Percentiles rank a stretch among this genome's conserved stretches.
phyloP scores from a whole-genome alignment of 352 stramenopile species.

The Phytophthora brassicae region DNA sequence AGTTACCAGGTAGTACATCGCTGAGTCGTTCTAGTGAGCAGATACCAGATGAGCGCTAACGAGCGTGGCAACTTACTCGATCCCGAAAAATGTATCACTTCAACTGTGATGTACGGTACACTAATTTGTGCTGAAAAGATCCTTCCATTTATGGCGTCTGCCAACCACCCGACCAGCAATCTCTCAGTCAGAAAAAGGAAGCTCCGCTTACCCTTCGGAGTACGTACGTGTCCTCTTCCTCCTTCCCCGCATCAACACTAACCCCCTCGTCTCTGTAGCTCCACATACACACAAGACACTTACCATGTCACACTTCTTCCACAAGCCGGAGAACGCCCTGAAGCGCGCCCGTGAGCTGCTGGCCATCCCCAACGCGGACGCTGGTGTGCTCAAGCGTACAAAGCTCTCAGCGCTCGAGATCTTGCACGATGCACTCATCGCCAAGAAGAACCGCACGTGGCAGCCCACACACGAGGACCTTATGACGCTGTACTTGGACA shows the following conservation, averaged over 20 bases:
- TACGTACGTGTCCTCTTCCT: constrained; percentile 1
- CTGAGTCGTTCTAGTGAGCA: too few relatives aligned
- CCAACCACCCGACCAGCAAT: constrained; percentile 10
- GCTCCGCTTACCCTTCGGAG: constrained; percentile 1
- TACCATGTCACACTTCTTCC: constrained; percentile 82
- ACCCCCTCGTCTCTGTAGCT: constrained; percentile 13
- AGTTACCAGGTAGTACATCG: too few relatives aligned
- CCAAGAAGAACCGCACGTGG: constrained; percentile 96
- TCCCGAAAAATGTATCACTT: too few relatives aligned
- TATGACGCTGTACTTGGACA: constrained; percentile 96
- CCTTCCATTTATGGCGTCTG: not conserved
- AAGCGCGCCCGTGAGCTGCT: constrained; percentile 90
- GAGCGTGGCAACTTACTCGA: too few relatives aligned
- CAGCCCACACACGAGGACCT: constrained; percentile 97
- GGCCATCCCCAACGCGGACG: constrained; percentile 74
- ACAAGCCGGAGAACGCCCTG: constrained; percentile 92
- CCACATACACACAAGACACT: constrained; percentile 13
- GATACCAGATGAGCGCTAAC: too few relatives aligned
- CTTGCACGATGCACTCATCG: constrained; percentile 94
- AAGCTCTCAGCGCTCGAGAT: constrained; percentile 86
- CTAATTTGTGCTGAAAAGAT: not conserved
- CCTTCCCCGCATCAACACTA: not conserved
- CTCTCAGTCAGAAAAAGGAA: constrained; percentile 23
- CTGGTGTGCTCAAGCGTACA: constrained; percentile 68
- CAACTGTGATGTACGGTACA: not conserved